Conservation (phyloP, 768 basidiomycete species). For the Lactifluus rugatus region DNA sequence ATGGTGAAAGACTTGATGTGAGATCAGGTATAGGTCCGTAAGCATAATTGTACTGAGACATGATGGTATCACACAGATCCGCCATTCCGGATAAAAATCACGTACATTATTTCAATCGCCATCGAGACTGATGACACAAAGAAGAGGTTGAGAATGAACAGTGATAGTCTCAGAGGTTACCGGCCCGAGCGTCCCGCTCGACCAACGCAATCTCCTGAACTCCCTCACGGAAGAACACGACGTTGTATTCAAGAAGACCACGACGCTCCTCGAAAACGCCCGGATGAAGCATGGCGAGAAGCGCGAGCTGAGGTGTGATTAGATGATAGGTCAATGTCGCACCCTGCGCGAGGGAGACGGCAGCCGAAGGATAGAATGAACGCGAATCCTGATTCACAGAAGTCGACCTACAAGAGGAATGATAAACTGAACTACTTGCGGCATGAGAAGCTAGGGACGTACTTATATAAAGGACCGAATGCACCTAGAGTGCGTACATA, state of each 20-base stretch:
- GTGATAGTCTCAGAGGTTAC: conserved; percentile 11
- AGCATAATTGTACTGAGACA: not conserved
- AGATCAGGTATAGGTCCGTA: not conserved
- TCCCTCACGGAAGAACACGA: conserved; percentile 76
- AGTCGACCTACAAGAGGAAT: conserved; percentile 8
- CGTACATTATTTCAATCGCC: no score
- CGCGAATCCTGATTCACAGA: conserved; percentile 25
- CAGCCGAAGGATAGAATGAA: conserved; percentile 60
- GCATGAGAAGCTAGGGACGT: conserved; percentile 11
- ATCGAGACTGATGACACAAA: not conserved
- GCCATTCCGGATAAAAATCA: not conserved
- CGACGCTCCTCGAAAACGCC: conserved; percentile 61
- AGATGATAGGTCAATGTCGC: conserved; percentile 81
- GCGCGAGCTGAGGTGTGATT: conserved; percentile 60
- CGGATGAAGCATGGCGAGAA: conserved; percentile 66
- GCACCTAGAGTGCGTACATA: conserved; percentile 82
- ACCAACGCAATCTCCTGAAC: conserved; percentile 74
- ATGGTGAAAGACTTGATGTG: not conserved
- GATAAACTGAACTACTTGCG: not conserved
- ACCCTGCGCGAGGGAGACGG: conserved; percentile 51
- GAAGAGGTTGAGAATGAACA: not conserved
- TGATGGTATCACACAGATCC: not conserved
- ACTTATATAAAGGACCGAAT: conserved; percentile 84
- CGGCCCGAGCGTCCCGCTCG: conserved; percentile 42
- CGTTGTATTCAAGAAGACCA: conserved; percentile 78